These are phyloP conservation scores for Rutstroemia sp. DNA, from an alignment of 2,329 filamentous ascomycete species.

Conservation along the genomic window DNA sequence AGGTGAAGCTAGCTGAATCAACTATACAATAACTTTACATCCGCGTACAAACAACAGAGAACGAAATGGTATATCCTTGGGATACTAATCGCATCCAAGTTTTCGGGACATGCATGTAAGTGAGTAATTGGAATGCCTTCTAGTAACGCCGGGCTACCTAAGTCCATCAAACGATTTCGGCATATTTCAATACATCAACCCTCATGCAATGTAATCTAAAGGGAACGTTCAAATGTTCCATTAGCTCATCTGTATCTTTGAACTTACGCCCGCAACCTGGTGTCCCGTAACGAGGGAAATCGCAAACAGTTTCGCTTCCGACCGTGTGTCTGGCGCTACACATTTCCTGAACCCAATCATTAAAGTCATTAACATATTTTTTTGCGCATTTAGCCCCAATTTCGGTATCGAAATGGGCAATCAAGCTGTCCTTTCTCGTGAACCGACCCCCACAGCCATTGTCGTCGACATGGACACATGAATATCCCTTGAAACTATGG, in stretches of 20 bases:
- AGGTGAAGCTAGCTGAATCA: too few species aligned
- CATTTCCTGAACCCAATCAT: accelerated
- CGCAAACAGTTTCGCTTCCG: neutral
- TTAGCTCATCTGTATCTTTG: accelerated
- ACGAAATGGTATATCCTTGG: too few species aligned
- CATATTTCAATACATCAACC: accelerated
- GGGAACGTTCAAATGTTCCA: neutral
- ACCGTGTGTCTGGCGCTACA: accelerated
- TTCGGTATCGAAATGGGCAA: neutral
- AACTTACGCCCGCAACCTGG: neutral
- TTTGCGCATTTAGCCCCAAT: neutral
- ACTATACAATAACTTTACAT: too few species aligned
- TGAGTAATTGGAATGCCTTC: too few species aligned
- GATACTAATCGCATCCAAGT: too few species aligned
- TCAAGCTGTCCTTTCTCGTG: neutral
- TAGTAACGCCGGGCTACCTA: too few species aligned
- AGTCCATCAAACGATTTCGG: too few species aligned
- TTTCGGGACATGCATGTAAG: too few species aligned
- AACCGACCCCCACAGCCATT: neutral
- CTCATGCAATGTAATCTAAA: neutral
- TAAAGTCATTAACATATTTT: neutral
- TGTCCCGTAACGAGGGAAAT: accelerated
- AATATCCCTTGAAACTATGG: neutral
- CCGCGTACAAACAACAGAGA: too few species aligned
- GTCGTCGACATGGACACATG: neutral